Evolutionary conservation across 2,329 filamentous ascomycete species (phyloP), one percentile per base, ranked within the genome.

Genomic region (Aspergillus sclerotialis): DNA sequence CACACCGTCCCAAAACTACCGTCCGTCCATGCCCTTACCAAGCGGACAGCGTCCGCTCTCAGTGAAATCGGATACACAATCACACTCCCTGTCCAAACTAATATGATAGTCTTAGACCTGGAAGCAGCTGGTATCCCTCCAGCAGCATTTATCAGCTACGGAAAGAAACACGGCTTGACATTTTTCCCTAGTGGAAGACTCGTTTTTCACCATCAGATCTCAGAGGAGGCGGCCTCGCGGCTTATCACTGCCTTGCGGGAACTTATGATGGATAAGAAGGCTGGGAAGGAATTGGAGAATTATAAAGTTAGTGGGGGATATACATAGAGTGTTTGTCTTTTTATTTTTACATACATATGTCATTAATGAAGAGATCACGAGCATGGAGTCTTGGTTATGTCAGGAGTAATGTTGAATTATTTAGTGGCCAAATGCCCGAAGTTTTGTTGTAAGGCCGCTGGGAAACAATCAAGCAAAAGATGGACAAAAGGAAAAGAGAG

Each of bases 161-260:
- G 44, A 7, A 40, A 39, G 28, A 40, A 44, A 15, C 38, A 36
- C 11, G 52, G 48, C 2, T 27, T 53, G 7, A 35, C 37, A 2
- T 34, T 48, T 3, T 53, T 52, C 19, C 44, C 43, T 2, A 43
- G 27, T 23, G 50, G 47, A 7, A 41, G 48, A 15, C 33, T 55
- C 12, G 51, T 49, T 9, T 55, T 55, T 21, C 49, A 55, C 30
- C 46, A 50, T 37, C 50, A 52, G 37, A 53, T 43, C n/a, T 40
- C 50, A 10, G 31, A 45, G 16, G 40, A 44, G 23, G 50, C 49
- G 7, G 40, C 35, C 15, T 39, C 40, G 3, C 37, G 40, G 21
- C 37, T 52, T 13, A 37, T 51, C 14, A 31, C 34, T 24, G 50
- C 45, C 3, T 33, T 53, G 32, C 38, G 36, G 7, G 26, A 36